Conservation (phyloP, 1,139 yeast genomes). For the Blastobotrys aristatus region DNA sequence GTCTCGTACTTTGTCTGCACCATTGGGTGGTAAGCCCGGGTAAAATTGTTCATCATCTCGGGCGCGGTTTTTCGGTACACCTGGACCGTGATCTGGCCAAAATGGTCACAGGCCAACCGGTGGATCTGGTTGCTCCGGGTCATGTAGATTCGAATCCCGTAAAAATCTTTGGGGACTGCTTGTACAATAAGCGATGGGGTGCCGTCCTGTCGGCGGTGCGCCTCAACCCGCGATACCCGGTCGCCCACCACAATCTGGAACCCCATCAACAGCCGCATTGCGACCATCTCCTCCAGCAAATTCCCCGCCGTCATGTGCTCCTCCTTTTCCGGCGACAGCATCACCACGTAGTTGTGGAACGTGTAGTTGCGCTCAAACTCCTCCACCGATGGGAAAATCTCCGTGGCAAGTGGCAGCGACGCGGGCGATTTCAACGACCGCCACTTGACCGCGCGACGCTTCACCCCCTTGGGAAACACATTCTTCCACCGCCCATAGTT, state of each 20-base stretch:
- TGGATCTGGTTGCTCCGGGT: constrained; percentile 81
- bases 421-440: constrained; percentile 91
- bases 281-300: constrained; percentile 81
- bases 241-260: constrained; percentile 84
- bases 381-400: constrained; percentile 63
- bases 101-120: constrained; percentile 65
- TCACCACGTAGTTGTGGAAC: constrained; percentile 59
- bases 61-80: constrained; percentile 44
- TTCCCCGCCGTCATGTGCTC: constrained; percentile 54
- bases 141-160: constrained; percentile 64
- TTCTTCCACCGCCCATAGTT: constrained; percentile 77
- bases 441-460: constrained; percentile 77
- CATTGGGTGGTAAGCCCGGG: constrained; percentile 43
- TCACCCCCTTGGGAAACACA: constrained; percentile 69
- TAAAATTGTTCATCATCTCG: constrained; percentile 22
- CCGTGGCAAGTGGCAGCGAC: constrained; percentile 74
- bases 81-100: constrained; percentile 71
- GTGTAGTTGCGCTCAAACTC: constrained; percentile 48
- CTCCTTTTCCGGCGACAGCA: constrained; percentile 50
- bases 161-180: constrained; percentile 40
- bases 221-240: constrained; percentile 59
- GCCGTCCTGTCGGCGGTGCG: constrained; percentile 56
- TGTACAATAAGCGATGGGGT: constrained; percentile 40
- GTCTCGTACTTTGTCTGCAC: constrained; percentile 78
- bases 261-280: constrained; percentile 74